Evolutionary conservation across 768 basidiomycete species (phyloP).

Genomic region (Astraeus odoratus): DNA sequence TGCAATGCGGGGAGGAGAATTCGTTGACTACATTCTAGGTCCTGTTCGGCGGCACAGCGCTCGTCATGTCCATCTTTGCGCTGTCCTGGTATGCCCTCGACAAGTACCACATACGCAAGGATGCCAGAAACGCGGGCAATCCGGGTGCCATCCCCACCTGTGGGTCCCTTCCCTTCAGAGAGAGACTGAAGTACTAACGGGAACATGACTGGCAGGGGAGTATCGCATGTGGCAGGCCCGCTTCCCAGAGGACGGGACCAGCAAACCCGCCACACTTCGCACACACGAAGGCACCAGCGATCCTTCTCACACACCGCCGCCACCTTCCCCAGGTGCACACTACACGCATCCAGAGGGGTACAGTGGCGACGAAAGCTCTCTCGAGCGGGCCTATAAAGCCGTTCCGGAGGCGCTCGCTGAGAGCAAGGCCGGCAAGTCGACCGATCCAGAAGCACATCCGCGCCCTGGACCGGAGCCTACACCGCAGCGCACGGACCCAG

Average conservation of each 20-base stretch:
- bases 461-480: constrained; percentile 4
- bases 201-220: constrained; percentile 18
- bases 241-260: constrained; percentile 8
- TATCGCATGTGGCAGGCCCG: constrained; percentile 21
- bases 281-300: neutral
- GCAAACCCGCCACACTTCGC: constrained; percentile 10
- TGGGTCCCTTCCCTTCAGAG: constrained; percentile 2
- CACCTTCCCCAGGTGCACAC: neutral
- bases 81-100: constrained; percentile 17
- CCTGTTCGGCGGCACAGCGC: constrained; percentile 17
- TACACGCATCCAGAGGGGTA: neutral
- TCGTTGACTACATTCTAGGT: constrained; percentile 10
- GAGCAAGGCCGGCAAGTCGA: neutral
- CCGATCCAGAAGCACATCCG: constrained; percentile 1
- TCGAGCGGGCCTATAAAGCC: neutral
- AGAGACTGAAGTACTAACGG: neutral
- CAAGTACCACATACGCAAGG: constrained; percentile 14
- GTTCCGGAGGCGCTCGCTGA: constrained; percentile 5
- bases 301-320: neutral
- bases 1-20: neutral
- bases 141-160: constrained; percentile 13
- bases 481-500: constrained; percentile 4
- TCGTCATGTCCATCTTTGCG: constrained; percentile 15
- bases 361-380: neutral
- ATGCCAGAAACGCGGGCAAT: constrained; percentile 5